phyloP scores from a whole-genome alignment of 441 rosid genomes.

The Viola pubescens region DNA sequence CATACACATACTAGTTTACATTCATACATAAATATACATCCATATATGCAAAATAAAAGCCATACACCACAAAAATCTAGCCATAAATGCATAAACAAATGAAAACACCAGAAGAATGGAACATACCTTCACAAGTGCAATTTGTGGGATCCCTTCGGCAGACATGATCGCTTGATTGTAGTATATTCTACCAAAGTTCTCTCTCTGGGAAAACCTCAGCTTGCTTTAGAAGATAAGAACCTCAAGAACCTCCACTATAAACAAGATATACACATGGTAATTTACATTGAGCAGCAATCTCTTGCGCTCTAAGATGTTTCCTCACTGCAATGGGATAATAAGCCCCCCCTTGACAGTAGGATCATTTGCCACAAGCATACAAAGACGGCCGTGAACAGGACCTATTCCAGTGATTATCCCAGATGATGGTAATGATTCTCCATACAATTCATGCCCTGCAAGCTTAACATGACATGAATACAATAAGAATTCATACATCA shows the following conservation, averaged over 20 bases:
- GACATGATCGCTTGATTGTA: too few species aligned
- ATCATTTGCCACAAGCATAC: conserved; percentile 94
- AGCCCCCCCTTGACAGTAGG: conserved; percentile 98
- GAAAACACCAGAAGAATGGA: too few species aligned
- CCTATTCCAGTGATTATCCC: conserved; percentile 91
- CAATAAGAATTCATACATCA: neutral
- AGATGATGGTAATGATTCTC: conserved; percentile 72
- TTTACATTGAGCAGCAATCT: conserved; percentile 80
- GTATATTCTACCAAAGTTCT: too few species aligned
- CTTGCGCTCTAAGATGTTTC: conserved; percentile 97
- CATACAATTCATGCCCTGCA: conserved; percentile 91
- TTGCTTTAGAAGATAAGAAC: conserved; percentile 95
- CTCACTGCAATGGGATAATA: conserved; percentile 90
- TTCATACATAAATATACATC: too few species aligned
- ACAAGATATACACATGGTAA: conserved; percentile 89
- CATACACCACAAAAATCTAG: too few species aligned
- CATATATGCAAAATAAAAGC: too few species aligned
- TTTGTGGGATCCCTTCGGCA: too few species aligned
- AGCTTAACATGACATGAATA: conserved; percentile 53
- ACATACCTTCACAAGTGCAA: too few species aligned
- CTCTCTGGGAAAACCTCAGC: conserved; percentile 97
- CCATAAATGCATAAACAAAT: too few species aligned
- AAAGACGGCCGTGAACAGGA: conserved; percentile 87
- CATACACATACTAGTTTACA: too few species aligned
- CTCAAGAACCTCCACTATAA: conserved; percentile 94